phyloP scores from a whole-genome alignment of 2,329 filamentous ascomycete genomes.

The Myrmaecium sp. region DNA sequence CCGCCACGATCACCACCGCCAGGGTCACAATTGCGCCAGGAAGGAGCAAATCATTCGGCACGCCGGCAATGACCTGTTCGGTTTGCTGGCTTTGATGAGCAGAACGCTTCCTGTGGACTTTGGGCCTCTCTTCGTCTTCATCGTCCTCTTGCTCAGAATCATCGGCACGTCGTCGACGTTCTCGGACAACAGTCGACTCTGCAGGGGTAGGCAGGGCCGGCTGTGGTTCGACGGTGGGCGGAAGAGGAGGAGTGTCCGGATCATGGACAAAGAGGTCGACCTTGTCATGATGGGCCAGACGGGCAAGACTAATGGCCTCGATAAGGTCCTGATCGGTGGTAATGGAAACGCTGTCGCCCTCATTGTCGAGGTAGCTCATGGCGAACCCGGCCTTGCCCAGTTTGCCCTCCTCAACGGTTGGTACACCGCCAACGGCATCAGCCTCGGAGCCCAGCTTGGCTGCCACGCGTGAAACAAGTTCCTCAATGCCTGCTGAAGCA shows the following conservation, averaged over 20 bases:
- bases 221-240: constrained; percentile 42
- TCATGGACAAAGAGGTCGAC: constrained; percentile 96
- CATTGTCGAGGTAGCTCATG: constrained; percentile 89
- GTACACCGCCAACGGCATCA: constrained; percentile 66
- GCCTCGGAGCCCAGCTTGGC: constrained; percentile 74
- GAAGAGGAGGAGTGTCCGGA: constrained; percentile 71
- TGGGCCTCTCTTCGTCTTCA: constrained; percentile 28
- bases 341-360: constrained; percentile 91
- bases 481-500: constrained; percentile 61
- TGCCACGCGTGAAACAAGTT: constrained; percentile 61
- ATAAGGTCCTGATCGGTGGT: constrained; percentile 87
- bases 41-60: constrained; percentile 84
- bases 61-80: constrained; percentile 72
- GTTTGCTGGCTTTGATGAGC: constrained; percentile 27
- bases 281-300: constrained; percentile 66
- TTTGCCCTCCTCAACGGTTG: constrained; percentile 62
- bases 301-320: constrained; percentile 74
- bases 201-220: constrained; percentile 36
- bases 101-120: constrained; percentile 21
- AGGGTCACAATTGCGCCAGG: constrained; percentile 92
- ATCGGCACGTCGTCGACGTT: constrained; percentile 31
- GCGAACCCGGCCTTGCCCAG: constrained; percentile 68
- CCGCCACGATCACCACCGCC: constrained; percentile 81
- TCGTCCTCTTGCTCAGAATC: constrained; percentile 38
- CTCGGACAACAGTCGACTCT: constrained; percentile 29